These are phyloP conservation scores for Fusarium begoniae DNA, from an alignment of 2,329 filamentous ascomycete species.

Conservation along the genomic window DNA sequence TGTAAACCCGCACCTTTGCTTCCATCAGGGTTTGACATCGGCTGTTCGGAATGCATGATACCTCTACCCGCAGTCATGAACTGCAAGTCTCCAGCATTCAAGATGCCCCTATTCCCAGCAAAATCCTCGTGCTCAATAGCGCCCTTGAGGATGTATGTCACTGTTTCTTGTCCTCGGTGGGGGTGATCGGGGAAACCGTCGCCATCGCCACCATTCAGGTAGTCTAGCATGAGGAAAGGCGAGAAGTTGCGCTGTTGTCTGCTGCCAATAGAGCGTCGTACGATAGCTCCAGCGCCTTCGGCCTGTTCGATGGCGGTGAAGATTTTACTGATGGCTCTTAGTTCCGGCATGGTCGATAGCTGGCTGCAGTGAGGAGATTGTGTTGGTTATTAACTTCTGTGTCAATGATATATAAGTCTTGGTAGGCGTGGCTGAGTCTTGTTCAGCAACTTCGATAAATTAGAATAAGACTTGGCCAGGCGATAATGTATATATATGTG, in stretches of 20 bases:
- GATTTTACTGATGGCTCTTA: not conserved
- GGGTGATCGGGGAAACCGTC: not conserved
- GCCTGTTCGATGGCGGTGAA: not conserved
- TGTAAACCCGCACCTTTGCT: not conserved
- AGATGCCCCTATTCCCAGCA: not conserved
- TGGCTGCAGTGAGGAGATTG: rapidly evolving
- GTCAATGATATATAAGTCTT: not conserved
- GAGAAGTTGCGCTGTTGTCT: not conserved
- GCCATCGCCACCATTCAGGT: not conserved
- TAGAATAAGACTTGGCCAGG: not conserved
- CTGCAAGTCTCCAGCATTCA: not conserved
- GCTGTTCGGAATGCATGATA: not conserved
- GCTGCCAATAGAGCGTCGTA: not conserved
- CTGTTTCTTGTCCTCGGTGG: not conserved
- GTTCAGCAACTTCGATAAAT: not conserved
- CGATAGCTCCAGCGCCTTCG: not conserved
- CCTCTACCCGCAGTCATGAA: not conserved
- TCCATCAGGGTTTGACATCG: not conserved
- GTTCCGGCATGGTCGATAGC: not conserved
- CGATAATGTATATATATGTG: not conserved
- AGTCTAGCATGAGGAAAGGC: not conserved
- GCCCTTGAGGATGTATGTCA: not conserved
- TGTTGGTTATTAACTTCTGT: not conserved
- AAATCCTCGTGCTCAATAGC: not conserved
- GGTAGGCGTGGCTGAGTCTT: too few species aligned